These are phyloP conservation scores for Rhodotorula toruloides DNA, from an alignment of 768 basidiomycete genomes.

Conservation along the genomic window DNA sequence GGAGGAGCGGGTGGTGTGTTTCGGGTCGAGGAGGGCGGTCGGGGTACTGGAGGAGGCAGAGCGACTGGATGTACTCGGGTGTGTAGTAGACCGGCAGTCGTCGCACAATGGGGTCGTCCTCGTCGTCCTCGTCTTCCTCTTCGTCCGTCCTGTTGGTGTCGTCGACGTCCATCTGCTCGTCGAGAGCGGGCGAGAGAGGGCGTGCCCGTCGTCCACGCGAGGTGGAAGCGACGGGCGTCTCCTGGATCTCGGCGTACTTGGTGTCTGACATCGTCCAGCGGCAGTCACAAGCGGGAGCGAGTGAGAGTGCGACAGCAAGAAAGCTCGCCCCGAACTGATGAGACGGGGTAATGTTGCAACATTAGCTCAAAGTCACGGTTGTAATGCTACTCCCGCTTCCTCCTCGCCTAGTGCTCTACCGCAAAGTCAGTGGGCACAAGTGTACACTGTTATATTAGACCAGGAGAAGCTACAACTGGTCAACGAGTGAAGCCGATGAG, in stretches of 20 bases:
- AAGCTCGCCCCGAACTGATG: no score
- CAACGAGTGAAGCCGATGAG: no score
- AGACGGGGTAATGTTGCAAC: no score
- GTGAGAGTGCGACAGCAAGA: not conserved
- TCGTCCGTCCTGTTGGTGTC: not conserved
- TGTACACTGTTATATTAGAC: no score
- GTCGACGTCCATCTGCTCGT: not conserved
- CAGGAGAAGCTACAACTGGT: no score
- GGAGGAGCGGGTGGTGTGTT: conserved; percentile 40
- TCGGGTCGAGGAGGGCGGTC: conserved; percentile 40
- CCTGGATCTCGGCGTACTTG: conserved; percentile 11
- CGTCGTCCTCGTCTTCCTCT: conserved; percentile 10
- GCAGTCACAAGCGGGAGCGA: not conserved
- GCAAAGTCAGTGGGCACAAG: no score
- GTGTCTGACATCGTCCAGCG: not conserved
- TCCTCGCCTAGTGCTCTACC: no score
- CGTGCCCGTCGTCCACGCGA: not conserved
- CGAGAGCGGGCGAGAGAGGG: not conserved
- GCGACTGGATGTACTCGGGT: conserved; percentile 38
- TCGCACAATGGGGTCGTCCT: conserved; percentile 41
- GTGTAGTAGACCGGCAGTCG: conserved; percentile 44
- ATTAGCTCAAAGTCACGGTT: no score
- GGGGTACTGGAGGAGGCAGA: conserved; percentile 45
- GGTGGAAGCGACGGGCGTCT: not conserved
- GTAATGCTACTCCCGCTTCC: no score